Evolutionary conservation across 2,329 filamentous ascomycete species (phyloP).

Genomic region (Penicillium sp.): DNA sequence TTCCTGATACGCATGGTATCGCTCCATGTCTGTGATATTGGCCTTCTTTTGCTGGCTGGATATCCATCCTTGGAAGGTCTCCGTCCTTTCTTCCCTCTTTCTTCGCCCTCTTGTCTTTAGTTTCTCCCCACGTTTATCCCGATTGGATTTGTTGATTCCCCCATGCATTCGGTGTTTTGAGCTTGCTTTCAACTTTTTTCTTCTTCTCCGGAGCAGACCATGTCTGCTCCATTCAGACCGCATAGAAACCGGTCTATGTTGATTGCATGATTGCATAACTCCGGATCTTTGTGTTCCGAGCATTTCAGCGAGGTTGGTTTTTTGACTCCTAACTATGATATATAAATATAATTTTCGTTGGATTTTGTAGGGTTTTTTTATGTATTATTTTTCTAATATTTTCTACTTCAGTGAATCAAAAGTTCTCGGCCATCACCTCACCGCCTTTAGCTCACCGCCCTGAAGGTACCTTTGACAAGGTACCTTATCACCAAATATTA

Average conservation of each 20-base stretch:
- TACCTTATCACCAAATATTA: fast-evolving
- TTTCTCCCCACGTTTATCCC: neutral
- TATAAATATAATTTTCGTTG: constrained; percentile 1
- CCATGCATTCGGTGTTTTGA: constrained; percentile 21
- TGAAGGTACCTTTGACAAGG: fast-evolving
- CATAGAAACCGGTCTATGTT: neutral
- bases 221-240: neutral
- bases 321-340: constrained; percentile 7
- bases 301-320: constrained; percentile 26
- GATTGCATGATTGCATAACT: constrained; percentile 15
- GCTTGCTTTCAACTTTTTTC: constrained; percentile 7
- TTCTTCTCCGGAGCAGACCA: constrained; percentile 3
- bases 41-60: neutral
- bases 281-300: constrained; percentile 14
- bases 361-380: neutral
- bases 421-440: neutral
- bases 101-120: constrained; percentile 5
- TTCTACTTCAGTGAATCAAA: neutral
- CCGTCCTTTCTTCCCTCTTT: neutral
- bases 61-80: neutral
- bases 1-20: neutral
- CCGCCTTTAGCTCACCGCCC: neutral
- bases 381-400: neutral
- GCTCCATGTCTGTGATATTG: neutral
- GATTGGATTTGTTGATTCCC: constrained; percentile 20